A percentile compares a stretch with the other conserved stretches of the same genome.
Evolutionary conservation across 495 filamentous ascomycete species (phyloP).

Genomic region (Pyrenula massariospora): DNA sequence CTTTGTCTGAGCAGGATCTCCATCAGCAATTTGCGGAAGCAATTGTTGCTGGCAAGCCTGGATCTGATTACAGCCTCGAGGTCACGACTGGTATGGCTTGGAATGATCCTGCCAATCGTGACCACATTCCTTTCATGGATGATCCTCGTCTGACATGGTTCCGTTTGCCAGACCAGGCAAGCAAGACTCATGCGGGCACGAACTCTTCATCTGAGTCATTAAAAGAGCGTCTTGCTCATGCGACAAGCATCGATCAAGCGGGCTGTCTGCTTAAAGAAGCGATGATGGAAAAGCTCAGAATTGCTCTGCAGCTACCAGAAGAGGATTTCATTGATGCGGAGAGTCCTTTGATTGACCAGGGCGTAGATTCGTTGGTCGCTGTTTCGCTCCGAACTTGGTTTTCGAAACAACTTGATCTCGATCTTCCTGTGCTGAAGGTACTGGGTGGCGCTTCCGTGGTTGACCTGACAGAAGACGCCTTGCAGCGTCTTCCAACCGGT

Average conservation of each 20-base stretch:
- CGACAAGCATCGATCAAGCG: background rate
- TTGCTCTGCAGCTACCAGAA: background rate
- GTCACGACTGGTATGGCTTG: constrained; percentile 5
- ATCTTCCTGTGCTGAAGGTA: constrained; percentile 14
- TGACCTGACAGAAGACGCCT: background rate
- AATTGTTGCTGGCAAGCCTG: constrained; percentile 2
- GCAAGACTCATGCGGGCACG: background rate
- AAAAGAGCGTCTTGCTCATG: background rate
- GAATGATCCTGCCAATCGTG: background rate
- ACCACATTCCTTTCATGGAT: background rate
- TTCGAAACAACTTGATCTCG: constrained; percentile 21
- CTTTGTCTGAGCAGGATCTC: constrained; percentile 33
- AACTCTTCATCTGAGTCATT: background rate
- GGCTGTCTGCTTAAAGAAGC: background rate
- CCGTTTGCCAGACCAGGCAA: background rate
- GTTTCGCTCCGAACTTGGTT: constrained; percentile 35
- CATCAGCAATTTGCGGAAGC: constrained; percentile 24
- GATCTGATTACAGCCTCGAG: background rate
- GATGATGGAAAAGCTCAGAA: background rate
- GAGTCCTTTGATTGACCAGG: constrained; percentile 14
- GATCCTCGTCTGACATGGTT: background rate
- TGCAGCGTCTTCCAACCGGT: background rate
- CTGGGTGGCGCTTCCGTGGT: constrained; percentile 19
- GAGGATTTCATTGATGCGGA: constrained; percentile 1
- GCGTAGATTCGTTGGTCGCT: constrained; percentile 37